These are phyloP conservation scores for Dipteronia sinensis DNA, from an alignment of 345 rosid genomes.

Conservation along the genomic window DNA sequence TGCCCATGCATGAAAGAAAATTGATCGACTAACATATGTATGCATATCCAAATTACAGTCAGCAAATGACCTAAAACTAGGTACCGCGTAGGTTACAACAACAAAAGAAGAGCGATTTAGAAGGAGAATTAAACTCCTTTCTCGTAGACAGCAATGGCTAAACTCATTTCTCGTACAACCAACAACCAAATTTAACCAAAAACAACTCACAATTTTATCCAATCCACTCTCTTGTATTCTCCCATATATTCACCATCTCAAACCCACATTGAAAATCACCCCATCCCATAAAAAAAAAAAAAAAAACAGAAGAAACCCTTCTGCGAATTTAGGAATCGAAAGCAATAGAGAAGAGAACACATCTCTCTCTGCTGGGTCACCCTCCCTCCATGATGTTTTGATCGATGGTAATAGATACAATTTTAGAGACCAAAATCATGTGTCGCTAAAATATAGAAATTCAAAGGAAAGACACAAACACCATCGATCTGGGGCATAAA, in stretches of 20 bases:
- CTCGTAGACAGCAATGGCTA: slow-evolving; percentile 18
- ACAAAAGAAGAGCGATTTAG: neutral
- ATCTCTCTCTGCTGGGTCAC: neutral
- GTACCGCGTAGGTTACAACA: neutral
- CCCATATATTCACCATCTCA: slow-evolving; percentile 8
- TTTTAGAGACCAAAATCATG: neutral
- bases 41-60: neutral
- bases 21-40: too few relatives aligned
- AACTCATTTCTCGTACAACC: slow-evolving; percentile 26
- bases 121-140: neutral
- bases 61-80: neutral
- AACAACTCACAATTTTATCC: neutral
- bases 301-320: neutral
- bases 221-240: neutral
- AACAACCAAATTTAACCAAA: slow-evolving; percentile 15
- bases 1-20: too few relatives aligned
- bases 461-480: neutral
- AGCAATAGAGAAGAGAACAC: neutral
- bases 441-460: neutral
- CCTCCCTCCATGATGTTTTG: slow-evolving; percentile 21
- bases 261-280: neutral
- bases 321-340: neutral
- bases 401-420: neutral
- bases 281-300: slow-evolving; percentile 5
- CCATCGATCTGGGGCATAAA: neutral